These are phyloP conservation scores for Pilasporangium apinafurcum DNA, from an alignment of 352 stramenopile species.

Conservation along the genomic window DNA sequence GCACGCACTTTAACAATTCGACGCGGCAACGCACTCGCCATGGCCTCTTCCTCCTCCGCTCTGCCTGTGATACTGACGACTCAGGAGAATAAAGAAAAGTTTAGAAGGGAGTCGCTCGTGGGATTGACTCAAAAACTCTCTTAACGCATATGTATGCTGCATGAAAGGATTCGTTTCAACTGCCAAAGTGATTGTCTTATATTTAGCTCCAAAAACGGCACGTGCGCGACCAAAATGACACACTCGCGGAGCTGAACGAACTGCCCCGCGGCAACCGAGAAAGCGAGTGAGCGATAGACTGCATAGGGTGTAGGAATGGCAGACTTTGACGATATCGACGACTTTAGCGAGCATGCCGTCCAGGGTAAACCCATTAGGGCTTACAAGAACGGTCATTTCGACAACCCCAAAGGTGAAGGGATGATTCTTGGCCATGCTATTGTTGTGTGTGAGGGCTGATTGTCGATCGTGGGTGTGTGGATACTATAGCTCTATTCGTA, in stretches of 20 bases:
- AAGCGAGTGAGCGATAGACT: too few relatives aligned
- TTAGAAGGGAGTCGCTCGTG: neutral
- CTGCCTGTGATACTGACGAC: constrained; percentile 1
- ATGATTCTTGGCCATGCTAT: neutral
- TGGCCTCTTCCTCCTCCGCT: constrained; percentile 8
- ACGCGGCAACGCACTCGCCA: constrained; percentile 57
- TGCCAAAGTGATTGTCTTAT: neutral
- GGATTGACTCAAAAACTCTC: too few relatives aligned
- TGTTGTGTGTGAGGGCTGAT: neutral
- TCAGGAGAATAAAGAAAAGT: neutral
- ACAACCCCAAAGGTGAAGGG: constrained; percentile 53
- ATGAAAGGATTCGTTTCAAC: neutral
- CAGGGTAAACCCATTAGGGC: constrained; percentile 74
- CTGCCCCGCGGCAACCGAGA: too few relatives aligned
- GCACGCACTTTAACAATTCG: constrained; percentile 64
- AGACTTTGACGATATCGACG: constrained; percentile 74
- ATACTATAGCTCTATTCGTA: constrained; percentile 52
- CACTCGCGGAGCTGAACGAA: too few relatives aligned
- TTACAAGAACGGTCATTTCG: constrained; percentile 76
- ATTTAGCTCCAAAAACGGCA: neutral
- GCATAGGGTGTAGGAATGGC: too few relatives aligned
- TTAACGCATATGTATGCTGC: neutral
- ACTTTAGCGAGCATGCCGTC: constrained; percentile 76
- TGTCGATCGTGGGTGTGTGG: neutral
- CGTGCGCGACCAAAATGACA: neutral